These are phyloP conservation scores for Cryptosporidium meleagridis DNA, from an alignment of 169 alveolate species.

Conservation along the genomic window DNA sequence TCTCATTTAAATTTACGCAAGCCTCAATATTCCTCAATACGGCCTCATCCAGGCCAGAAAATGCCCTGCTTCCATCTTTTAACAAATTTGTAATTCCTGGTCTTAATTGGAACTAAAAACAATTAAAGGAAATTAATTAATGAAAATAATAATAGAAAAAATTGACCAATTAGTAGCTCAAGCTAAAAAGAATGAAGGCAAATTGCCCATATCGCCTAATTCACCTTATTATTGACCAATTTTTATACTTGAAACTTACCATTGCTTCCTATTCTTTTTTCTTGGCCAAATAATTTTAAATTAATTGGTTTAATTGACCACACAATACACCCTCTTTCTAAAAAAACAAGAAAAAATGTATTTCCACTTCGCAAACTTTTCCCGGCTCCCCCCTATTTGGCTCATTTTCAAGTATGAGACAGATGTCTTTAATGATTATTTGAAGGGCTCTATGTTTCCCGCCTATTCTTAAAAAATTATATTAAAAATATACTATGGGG, in stretches of 20 bases:
- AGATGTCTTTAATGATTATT: constrained; percentile 67
- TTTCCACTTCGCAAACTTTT: background rate
- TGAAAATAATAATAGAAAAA: background rate
- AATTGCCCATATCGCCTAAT: background rate
- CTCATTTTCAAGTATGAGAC: constrained; percentile 58
- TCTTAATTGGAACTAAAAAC: constrained; percentile 68
- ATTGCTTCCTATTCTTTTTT: constrained; percentile 5
- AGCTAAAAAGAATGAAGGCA: background rate
- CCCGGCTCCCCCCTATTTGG: constrained; percentile 23
- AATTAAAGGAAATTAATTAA: background rate
- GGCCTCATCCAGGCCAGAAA: constrained; percentile 93
- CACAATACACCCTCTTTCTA: constrained; percentile 22
- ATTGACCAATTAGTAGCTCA: background rate
- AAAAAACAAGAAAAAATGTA: constrained; percentile 3
- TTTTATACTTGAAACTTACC: constrained; percentile 10
- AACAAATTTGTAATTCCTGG: constrained; percentile 77
- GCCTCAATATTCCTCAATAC: constrained; percentile 95
- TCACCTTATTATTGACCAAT: background rate
- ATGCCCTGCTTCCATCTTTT: constrained; percentile 91
- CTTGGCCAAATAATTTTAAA: background rate
- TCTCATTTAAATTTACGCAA: constrained; percentile 90
- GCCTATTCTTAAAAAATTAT: background rate
- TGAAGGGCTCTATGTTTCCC: constrained; percentile 16
- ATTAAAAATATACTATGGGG: background rate
- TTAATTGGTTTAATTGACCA: constrained; percentile 1